Percentiles rank a stretch among this genome's conserved stretches.
These are phyloP conservation scores for barley (Hordeum vulgare) DNA, from an alignment of 176 grass and related monocot genomes.

Conservation along the genomic window DNA sequence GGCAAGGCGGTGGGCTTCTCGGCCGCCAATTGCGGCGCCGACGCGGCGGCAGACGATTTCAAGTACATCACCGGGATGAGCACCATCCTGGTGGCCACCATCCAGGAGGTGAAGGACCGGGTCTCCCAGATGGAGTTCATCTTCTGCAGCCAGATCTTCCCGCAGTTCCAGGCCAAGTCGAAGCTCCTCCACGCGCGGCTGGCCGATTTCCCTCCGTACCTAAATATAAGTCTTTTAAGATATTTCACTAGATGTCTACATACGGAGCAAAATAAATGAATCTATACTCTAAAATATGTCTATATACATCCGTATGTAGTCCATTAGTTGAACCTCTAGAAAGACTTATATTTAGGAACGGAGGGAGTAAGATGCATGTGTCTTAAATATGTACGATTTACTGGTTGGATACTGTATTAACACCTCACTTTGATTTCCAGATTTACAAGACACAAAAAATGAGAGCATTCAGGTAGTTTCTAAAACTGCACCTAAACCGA, in stretches of 20 bases:
- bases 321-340: too few species aligned
- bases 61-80: slow-evolving; percentile 67
- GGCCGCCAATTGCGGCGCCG: neutral
- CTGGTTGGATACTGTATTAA: neutral
- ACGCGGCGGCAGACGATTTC: slow-evolving; percentile 38
- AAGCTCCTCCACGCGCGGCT: slow-evolving; percentile 31
- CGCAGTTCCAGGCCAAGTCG: slow-evolving; percentile 61
- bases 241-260: too few species aligned
- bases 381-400: neutral
- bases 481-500: neutral
- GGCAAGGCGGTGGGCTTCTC: neutral
- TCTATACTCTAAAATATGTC: too few species aligned
- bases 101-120: slow-evolving; percentile 89
- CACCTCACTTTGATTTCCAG: slow-evolving; percentile 17
- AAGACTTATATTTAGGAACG: too few species aligned
- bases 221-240: too few species aligned
- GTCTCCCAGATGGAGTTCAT: slow-evolving; percentile 87
- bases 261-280: too few species aligned
- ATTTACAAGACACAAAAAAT: slow-evolving; percentile 32
- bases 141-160: slow-evolving; percentile 85
- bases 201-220: too few species aligned
- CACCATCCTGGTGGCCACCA: slow-evolving; percentile 84
- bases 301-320: too few species aligned
- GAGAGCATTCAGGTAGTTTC: slow-evolving; percentile 9
- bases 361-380: neutral